Evolutionary conservation across 768 basidiomycete genomes (phyloP), one percentile per base, ranked within the genome.

Genomic region (Leccinum barrowsii): DNA sequence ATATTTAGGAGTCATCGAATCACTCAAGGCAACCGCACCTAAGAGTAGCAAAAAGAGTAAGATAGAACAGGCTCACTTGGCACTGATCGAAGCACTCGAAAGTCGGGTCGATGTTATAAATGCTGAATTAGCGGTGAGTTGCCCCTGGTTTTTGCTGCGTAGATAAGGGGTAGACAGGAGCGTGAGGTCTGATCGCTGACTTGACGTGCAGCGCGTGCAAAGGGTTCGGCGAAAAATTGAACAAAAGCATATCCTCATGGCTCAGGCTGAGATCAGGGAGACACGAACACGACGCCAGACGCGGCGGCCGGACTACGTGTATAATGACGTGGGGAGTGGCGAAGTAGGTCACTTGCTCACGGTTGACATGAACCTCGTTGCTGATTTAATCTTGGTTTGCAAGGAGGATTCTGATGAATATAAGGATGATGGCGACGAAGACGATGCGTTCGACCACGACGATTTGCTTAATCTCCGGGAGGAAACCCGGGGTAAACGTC

Each of bases 241-340:
- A 67, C 85, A 89, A 68, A 80, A 80, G 50, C 78, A 83, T 48
- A 69, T 84, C 40, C 75, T 86, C 57, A 75, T 86, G 62, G 89
- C 85, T 19, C 89, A 91, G 70, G 85, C 87, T 37, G 90, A 92
- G 70, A 75, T 91, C 58, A 82, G 90, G 60, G 84, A 86, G 72
- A 92, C 90, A 26, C 81, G 92, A 59, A 92, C 91, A 19, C 81
- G 90, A 59, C 80, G 87, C 54, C 82, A 83, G 73, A 85, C 86
- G 3, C 81, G 82, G 46, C 85, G 82, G 61, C 88, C 89, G 50
- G 88, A 92, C 76, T 94, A 94, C 73, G 89, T 89, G 53, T 91
- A 92, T 72, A 78, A 81, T 66, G 82, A 86, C 64, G 79, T 80
- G 63, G 84, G 82, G 57, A 87, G 85, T 64, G 90, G 87, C 77